Base-by-base conservation (phyloP, 371 early-diverging fungal species). In the Mucor indicus region DNA sequence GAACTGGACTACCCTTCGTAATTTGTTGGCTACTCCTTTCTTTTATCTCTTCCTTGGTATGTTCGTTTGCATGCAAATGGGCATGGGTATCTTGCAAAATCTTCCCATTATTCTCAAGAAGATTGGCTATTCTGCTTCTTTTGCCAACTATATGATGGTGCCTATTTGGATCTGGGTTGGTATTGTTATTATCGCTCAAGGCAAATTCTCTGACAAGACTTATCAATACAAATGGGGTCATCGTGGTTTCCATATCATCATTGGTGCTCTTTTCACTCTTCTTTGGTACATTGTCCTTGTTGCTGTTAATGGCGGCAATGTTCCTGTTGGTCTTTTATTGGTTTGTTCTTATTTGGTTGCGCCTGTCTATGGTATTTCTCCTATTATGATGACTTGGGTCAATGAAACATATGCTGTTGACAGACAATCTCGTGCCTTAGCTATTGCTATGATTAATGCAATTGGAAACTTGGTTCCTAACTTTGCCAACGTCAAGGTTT, bases 281-380 rank as follows among this genome's bases (percentile, higher is more conserved):
- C 23, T 72, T 15, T 72, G 66, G 39, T 75, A 81, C 37, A 72
- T 81, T 47, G 27, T 87, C 19, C 68, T 84, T 10, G 77, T 77
- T 2, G 79, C 80, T 37, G 67, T 85, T 40, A 62, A 66, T 36
- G 66, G 59, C 2, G 72, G 69, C 10, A 47, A 71, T 25, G 48
- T 64, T 2, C 63, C 64, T 2, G 33, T 53, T 3, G 49, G 49
- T 4, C 48, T 66, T n/a, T 44, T 70, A 13, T 67, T 57, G 40
- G 63, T 59, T 7, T 60, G 62, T 32, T 63, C 60, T 20, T 65
- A 67, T 44, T 52, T 69, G 56, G 50, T 65, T 11, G 46, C 57
- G 13, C 69, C 59, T 23, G 54, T 69, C 12, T 66, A 57, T 37
- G 60, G 69, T 48, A 53, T 60, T 19, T 57, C 61, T 1, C 62